phyloP scores from a whole-genome alignment of 2,329 filamentous ascomycete genomes.

The Fusarium hostae region DNA sequence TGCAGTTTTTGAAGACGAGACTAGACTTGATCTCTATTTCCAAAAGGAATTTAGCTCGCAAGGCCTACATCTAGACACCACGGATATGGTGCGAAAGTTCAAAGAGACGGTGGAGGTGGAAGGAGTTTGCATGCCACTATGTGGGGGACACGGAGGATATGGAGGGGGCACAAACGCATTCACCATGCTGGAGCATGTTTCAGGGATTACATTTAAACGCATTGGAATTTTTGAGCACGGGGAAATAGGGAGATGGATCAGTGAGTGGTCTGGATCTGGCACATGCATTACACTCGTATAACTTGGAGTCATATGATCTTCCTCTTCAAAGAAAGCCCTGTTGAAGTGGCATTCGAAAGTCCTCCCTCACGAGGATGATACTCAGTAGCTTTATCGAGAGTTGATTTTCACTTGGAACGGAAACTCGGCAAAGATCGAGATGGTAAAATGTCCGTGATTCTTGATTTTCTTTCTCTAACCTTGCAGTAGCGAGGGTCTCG shows the following conservation, averaged over 20 bases:
- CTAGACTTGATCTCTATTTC: not conserved
- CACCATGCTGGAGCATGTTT: not conserved
- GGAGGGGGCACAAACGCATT: not conserved
- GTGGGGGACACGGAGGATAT: rapidly evolving
- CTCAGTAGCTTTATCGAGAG: rapidly evolving
- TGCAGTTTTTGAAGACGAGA: not conserved
- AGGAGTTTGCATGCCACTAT: not conserved
- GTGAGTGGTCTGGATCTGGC: not conserved
- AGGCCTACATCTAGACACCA: not conserved
- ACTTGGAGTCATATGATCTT: not conserved
- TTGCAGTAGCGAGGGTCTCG: rapidly evolving
- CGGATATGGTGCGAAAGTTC: not conserved
- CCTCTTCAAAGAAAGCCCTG: not conserved
- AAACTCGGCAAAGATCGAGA: not conserved
- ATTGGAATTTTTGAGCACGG: too few relatives aligned
- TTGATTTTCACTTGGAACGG: rapidly evolving
- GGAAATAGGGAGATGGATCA: not conserved
- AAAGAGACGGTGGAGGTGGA: not conserved
- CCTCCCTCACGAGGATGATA: rapidly evolving
- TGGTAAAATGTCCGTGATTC: not conserved
- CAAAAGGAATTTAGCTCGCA: rapidly evolving
- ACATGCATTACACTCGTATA: not conserved
- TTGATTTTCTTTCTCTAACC: rapidly evolving
- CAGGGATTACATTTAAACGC: rapidly evolving
- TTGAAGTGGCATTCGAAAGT: not conserved